Evolutionary conservation across 371 early-diverging fungal genomes (phyloP).

Genomic region (Coemansia linderi): DNA sequence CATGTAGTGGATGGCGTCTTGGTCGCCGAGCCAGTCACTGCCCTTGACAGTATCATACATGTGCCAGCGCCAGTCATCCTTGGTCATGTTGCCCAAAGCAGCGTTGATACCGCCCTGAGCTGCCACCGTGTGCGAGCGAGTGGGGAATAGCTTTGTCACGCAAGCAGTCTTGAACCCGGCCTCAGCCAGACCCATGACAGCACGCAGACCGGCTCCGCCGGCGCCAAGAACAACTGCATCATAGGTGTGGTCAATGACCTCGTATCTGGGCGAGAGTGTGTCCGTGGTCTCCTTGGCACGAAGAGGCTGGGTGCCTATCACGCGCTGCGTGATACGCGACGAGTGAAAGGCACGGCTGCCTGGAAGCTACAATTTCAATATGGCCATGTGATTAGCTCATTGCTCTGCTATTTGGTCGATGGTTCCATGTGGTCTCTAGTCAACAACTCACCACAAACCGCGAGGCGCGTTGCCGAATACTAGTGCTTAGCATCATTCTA

Average conservation of each 20-base stretch:
- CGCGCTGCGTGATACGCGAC: constrained; percentile 68
- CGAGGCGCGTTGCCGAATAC: constrained; percentile 33
- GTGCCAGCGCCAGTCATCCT: constrained; percentile 99
- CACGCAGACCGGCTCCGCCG: constrained; percentile 98
- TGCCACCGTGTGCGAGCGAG: constrained; percentile 97
- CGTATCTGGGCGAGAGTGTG: constrained; percentile 63
- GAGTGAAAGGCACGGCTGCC: constrained; percentile 62
- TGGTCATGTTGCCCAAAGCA: constrained; percentile 97
- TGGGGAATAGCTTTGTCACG: constrained; percentile 97
- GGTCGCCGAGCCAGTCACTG: constrained; percentile 97
- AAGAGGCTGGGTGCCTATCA: constrained; percentile 72
- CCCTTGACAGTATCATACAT: constrained; percentile 99
- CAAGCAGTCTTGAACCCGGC: constrained; percentile 98
- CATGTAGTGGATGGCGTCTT: constrained; percentile 99
- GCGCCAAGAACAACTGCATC: constrained; percentile 98
- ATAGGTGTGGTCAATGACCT: constrained; percentile 95
- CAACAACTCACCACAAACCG: constrained; percentile 36
- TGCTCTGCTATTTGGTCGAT: not conserved
- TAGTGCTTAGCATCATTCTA: constrained; percentile 34
- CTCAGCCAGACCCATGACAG: constrained; percentile 96
- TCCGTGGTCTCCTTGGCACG: constrained; percentile 67
- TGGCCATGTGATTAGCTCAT: not conserved
- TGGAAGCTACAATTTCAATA: constrained; percentile 24
- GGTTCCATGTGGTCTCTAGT: not conserved
- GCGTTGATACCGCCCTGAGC: constrained; percentile 99